These are phyloP conservation scores for Erythrophleum fordii DNA, from an alignment of 306 rosid species.

Conservation along the genomic window DNA sequence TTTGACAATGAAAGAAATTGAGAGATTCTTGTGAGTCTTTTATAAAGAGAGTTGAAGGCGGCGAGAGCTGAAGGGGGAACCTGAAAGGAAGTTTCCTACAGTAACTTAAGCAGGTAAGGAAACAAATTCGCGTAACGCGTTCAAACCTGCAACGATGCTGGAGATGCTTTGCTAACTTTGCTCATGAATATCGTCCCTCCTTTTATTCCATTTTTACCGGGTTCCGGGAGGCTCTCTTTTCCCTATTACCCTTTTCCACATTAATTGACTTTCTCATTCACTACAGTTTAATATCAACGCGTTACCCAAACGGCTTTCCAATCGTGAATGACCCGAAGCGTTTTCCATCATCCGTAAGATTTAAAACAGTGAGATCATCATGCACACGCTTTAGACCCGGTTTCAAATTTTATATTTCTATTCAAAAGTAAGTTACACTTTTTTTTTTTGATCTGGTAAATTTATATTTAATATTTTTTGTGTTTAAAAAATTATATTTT, in stretches of 20 bases:
- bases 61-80: neutral
- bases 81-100: constrained; percentile 11
- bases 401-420: neutral
- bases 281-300: too few relatives aligned
- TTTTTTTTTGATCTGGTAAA: too few relatives aligned
- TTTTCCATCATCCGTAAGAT: too few relatives aligned
- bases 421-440: too few relatives aligned
- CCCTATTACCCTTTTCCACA: neutral
- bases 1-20: neutral
- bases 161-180: too few relatives aligned
- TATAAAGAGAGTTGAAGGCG: neutral
- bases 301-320: neutral
- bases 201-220: neutral
- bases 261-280: neutral
- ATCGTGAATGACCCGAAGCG: neutral
- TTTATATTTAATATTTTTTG: too few relatives aligned
- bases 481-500: too few relatives aligned
- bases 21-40: neutral
- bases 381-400: neutral
- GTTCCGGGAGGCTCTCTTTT: too few relatives aligned
- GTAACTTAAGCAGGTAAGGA: neutral
- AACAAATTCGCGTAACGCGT: neutral
- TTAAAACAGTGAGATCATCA: neutral
- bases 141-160: neutral
- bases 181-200: too few relatives aligned